Conservation (phyloP, 2,329 filamentous ascomycete genomes). For the Epichloe gansuensis region DNA sequence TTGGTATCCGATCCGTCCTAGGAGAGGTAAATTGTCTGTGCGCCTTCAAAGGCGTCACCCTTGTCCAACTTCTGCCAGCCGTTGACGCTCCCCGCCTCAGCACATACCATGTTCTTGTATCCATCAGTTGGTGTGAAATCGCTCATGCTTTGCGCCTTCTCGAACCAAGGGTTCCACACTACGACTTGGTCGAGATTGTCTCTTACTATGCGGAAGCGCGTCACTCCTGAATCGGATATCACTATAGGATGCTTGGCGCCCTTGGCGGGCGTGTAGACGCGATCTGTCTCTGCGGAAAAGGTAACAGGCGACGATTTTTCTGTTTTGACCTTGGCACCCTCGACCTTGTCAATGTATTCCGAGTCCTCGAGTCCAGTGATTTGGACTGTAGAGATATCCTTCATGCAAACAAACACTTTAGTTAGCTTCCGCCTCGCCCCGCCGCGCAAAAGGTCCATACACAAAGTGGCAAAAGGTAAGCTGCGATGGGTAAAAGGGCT, state of each 20-base stretch:
- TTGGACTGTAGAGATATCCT: slow-evolving; percentile 67
- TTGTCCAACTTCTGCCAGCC: slow-evolving; percentile 76
- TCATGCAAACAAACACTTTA: neutral
- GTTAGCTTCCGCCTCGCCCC: neutral
- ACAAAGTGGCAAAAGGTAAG: neutral
- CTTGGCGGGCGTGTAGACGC: slow-evolving; percentile 64
- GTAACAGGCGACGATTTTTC: slow-evolving; percentile 48
- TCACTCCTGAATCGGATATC: slow-evolving; percentile 49
- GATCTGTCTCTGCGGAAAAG: slow-evolving; percentile 72
- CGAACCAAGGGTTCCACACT: slow-evolving; percentile 93
- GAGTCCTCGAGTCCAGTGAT: slow-evolving; percentile 67
- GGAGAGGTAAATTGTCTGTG: slow-evolving; percentile 38
- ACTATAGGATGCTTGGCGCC: slow-evolving; percentile 45
- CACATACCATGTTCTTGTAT: slow-evolving; percentile 86
- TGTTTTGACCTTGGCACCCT: slow-evolving; percentile 50
- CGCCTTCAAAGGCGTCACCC: slow-evolving; percentile 54
- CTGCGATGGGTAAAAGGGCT: slow-evolving; percentile 15
- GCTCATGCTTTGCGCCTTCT: slow-evolving; percentile 67
- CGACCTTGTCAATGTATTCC: slow-evolving; percentile 74
- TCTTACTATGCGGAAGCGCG: slow-evolving; percentile 60
- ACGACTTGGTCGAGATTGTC: slow-evolving; percentile 82
- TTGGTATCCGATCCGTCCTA: slow-evolving; percentile 6
- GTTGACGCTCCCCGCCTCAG: slow-evolving; percentile 77
- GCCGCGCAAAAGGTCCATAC: neutral
- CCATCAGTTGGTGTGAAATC: slow-evolving; percentile 86